A percentile compares a stretch with the other conserved stretches of the same genome.
These are phyloP conservation scores for Aspergillus sp. DNA, from an alignment of 2,329 filamentous ascomycete species.

Conservation along the genomic window DNA sequence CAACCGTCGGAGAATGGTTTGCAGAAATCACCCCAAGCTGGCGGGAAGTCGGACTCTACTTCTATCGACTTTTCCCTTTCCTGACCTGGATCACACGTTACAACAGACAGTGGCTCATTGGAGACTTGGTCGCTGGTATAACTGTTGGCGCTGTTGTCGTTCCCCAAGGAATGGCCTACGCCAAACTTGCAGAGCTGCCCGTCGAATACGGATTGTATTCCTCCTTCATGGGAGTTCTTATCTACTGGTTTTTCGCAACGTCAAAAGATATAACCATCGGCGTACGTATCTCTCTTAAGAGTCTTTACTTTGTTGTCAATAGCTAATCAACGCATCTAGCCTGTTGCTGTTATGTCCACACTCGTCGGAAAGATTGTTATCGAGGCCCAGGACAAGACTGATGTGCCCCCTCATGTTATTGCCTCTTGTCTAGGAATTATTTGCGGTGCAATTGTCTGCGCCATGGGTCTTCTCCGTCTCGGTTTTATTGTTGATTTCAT, in stretches of 20 bases:
- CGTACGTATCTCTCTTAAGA: conserved; percentile 54
- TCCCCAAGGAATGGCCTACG: conserved; percentile 97
- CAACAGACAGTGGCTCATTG: conserved; percentile 83
- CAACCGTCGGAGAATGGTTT: conserved; percentile 73
- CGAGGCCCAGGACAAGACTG: conserved; percentile 56
- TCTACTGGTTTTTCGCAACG: conserved; percentile 98
- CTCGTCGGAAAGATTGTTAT: conserved; percentile 80
- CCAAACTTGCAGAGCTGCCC: conserved; percentile 74
- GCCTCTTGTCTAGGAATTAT: conserved; percentile 79
- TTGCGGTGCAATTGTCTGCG: conserved; percentile 71
- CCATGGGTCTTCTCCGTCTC: conserved; percentile 74
- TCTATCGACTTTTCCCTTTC: conserved; percentile 79
- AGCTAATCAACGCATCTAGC: conserved; percentile 49
- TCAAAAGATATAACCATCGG: conserved; percentile 99
- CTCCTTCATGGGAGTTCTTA: conserved; percentile 89
- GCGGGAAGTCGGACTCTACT: conserved; percentile 59
- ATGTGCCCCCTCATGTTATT: conserved; percentile 62
- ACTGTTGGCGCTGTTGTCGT: conserved; percentile 79
- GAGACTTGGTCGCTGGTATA: conserved; percentile 84
- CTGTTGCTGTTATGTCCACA: conserved; percentile 93
- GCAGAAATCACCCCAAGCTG: conserved; percentile 61
- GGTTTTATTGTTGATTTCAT: conserved; percentile 95
- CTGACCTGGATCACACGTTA: conserved; percentile 84
- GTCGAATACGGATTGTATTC: conserved; percentile 87
- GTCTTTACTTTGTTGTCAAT: neutral